Conservation (phyloP, 441 rosid species). For the Gossypium laxum region DNA sequence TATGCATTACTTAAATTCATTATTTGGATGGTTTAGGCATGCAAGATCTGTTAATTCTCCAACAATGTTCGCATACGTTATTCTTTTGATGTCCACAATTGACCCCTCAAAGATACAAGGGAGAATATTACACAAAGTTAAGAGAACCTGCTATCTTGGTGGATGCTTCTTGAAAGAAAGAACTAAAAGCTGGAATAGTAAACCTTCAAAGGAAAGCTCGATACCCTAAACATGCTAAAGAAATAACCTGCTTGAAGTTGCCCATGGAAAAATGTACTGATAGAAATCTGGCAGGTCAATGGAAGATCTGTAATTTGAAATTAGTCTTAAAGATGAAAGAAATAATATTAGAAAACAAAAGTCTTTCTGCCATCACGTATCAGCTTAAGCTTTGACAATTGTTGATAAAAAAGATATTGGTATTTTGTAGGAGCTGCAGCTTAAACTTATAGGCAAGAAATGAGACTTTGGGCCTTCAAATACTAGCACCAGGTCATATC, state of each 20-base stretch:
- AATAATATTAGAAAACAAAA: neutral
- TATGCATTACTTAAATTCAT: neutral
- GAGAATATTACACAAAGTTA: neutral
- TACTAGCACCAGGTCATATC: neutral
- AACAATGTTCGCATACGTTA: neutral
- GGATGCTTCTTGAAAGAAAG: neutral
- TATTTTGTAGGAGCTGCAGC: neutral
- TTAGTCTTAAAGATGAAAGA: neutral
- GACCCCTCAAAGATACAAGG: slow-evolving; percentile 1
- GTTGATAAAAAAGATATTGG: slow-evolving; percentile 1
- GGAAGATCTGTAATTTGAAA: neutral
- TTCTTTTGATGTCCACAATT: neutral
- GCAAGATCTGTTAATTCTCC: neutral
- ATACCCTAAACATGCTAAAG: neutral
- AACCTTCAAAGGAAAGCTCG: neutral
- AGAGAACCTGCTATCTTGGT: neutral
- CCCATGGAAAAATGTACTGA: neutral
- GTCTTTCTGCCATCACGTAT: neutral
- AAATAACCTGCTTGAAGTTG: slow-evolving; percentile 3
- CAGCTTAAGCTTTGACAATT: neutral
- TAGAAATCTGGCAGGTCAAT: neutral
- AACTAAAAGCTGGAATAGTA: neutral
- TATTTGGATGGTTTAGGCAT: slow-evolving; percentile 1
- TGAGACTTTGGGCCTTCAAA: neutral
- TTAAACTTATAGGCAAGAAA: neutral